Evolutionary conservation across 345 rosid genomes (phyloP).

Genomic region (Acer campestre): DNA sequence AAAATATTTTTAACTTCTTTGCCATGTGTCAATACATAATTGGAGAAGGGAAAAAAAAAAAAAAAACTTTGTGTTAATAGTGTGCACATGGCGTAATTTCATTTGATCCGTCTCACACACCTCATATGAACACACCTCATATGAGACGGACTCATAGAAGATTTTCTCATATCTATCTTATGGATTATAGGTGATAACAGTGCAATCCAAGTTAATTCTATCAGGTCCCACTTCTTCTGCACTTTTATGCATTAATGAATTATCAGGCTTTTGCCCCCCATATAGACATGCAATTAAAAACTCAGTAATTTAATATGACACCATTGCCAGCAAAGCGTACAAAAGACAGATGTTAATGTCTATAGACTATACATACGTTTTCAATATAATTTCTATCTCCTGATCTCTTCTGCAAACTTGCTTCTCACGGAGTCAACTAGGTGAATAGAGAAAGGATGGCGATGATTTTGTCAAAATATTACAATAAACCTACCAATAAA

Average conservation of each 20-base stretch:
- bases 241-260: background rate
- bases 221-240: background rate
- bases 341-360: background rate
- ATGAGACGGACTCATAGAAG: no score
- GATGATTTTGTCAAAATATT: background rate
- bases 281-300: background rate
- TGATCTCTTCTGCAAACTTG: background rate
- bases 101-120: no score
- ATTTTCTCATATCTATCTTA: no score
- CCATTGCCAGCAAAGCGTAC: background rate
- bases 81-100: no score
- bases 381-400: background rate
- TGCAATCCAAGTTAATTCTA: background rate
- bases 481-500: background rate
- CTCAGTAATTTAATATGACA: constrained; percentile 2
- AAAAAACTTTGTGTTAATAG: no score
- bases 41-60: no score
- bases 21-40: no score
- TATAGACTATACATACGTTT: background rate
- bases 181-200: no score
- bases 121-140: no score
- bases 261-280: background rate
- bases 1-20: no score
- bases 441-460: background rate
- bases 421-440: background rate